Conservation (phyloP, 2,329 filamentous ascomycete species). For the Fusarium graminum region DNA sequence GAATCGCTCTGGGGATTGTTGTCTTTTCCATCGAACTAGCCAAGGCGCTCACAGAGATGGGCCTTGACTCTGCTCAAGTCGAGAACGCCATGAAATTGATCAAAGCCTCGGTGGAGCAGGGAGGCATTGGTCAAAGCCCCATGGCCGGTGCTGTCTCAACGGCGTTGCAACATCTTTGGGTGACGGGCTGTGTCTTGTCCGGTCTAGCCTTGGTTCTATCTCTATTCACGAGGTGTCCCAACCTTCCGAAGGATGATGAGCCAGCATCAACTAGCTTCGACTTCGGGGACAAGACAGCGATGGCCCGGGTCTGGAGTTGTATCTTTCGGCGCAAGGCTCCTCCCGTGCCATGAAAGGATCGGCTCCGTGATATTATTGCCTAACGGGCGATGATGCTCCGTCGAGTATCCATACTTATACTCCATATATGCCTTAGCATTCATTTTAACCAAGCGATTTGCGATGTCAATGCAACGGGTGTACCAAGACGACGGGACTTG, state of each 20-base stretch:
- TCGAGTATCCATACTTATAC: neutral
- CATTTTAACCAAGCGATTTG: slow-evolving; percentile 1
- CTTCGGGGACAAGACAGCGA: slow-evolving; percentile 22
- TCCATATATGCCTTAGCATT: slow-evolving; percentile 3
- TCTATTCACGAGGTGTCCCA: slow-evolving; percentile 42
- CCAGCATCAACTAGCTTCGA: neutral
- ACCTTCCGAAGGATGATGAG: slow-evolving; percentile 32
- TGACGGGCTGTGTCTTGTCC: slow-evolving; percentile 41
- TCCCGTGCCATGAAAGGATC: neutral
- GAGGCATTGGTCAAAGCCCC: slow-evolving; percentile 14
- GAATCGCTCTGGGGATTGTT: slow-evolving; percentile 46
- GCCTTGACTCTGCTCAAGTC: slow-evolving; percentile 26
- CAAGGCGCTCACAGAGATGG: slow-evolving; percentile 26
- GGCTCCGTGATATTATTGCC: neutral
- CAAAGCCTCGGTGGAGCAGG: slow-evolving; percentile 35
- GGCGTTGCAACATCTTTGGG: slow-evolving; percentile 40
- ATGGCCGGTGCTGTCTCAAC: slow-evolving; percentile 34
- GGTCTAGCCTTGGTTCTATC: slow-evolving; percentile 34
- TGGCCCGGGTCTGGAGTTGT: slow-evolving; percentile 27
- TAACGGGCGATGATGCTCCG: slow-evolving; percentile 12
- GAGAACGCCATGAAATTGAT: slow-evolving; percentile 42
- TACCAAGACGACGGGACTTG: slow-evolving; percentile 29
- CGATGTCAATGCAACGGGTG: slow-evolving; percentile 2
- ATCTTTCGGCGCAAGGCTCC: neutral
- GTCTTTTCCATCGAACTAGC: slow-evolving; percentile 46